Base-by-base conservation (phyloP, 352 stramenopile genomes). In the Pythium rishiriense region DNA sequence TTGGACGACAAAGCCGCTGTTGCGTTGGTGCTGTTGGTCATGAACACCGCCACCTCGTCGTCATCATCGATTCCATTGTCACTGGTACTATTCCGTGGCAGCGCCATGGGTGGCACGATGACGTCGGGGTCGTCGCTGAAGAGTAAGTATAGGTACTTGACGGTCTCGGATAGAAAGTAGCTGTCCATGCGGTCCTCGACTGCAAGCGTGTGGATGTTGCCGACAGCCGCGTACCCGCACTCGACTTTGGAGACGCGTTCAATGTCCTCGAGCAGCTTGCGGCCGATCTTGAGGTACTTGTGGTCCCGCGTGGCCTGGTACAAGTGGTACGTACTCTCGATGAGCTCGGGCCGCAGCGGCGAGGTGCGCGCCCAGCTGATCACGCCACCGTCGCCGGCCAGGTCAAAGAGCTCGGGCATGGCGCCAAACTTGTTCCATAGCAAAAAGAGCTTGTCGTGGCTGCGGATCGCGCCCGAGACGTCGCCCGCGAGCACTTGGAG, bases 131-230 rank as follows among this genome's bases (percentile, higher is more conserved):
- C 81, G 29, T 98, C 93, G 53, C 98, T 97, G 77, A 99, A 99
- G 25, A 98, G 92, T 29, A 99, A 68, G 76, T 98, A 99, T 17
- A 99, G 68, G 69, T 99, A 99, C 75, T 99, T 99, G 31, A 98
- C 82, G 4, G 97, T 99, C 81, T 99, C 98, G 3, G 89, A 97
- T 2, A 99, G 78, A 66, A 99, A 99, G 62, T 98, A 99, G 56
- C 91, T 98, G 64, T 98, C 96, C 98, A 99, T 99, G 66, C 97
- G 92, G 64, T 99, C 91, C 29, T 98, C 81, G 10, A 99, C 84
- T 2, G 85, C 73, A 7, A 95, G 75, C 21, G 87, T 96, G 54
- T 94, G 76, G 66, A 98, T 95, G 64, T 98, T 79, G 21, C 85
- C 87, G n/a, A 96, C 78, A 1, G 89, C 91, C 21, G 94, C 93